Evolutionary conservation across 2,329 filamentous ascomycete genomes (phyloP).

Genomic region (Cytospora mali): DNA sequence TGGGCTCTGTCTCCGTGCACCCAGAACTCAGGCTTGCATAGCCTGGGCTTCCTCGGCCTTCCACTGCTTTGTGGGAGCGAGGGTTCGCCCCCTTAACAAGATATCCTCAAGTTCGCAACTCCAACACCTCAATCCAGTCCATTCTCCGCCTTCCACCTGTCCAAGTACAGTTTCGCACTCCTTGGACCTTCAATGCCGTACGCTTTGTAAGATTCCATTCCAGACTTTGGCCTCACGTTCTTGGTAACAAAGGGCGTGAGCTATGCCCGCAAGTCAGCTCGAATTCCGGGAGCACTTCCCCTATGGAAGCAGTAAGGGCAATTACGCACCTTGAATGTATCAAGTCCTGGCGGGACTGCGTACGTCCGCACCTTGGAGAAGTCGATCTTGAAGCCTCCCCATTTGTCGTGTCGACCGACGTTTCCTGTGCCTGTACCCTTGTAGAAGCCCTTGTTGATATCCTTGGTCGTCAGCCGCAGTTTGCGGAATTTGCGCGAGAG

Average conservation of each 20-base stretch:
- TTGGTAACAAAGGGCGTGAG: slow-evolving; percentile 78
- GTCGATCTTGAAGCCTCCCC: slow-evolving; percentile 82
- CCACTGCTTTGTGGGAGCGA: background rate
- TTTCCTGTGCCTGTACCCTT: slow-evolving; percentile 90
- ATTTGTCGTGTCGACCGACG: slow-evolving; percentile 82
- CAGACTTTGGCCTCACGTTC: slow-evolving; percentile 52
- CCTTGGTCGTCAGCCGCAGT: slow-evolving; percentile 84
- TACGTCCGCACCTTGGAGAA: slow-evolving; percentile 90
- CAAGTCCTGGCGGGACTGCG: slow-evolving; percentile 71
- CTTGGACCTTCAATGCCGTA: slow-evolving; percentile 53
- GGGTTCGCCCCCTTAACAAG: background rate
- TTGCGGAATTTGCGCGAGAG: slow-evolving; percentile 73
- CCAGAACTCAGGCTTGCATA: background rate
- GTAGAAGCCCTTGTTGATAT: slow-evolving; percentile 92
- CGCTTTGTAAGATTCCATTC: slow-evolving; percentile 21
- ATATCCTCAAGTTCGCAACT: background rate
- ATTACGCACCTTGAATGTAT: slow-evolving; percentile 68
- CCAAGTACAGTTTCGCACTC: slow-evolving; percentile 63
- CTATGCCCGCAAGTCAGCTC: slow-evolving; percentile 46
- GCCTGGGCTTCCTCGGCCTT: background rate
- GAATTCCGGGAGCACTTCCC: background rate
- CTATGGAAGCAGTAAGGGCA: background rate
- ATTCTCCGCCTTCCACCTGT: slow-evolving; percentile 70
- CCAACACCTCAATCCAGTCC: slow-evolving; percentile 54
- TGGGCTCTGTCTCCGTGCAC: background rate